Percentiles rank a stretch among this genome's conserved stretches.
These are phyloP conservation scores for Striga asiatica DNA, from an alignment of 257 asterid species.

Conservation along the genomic window DNA sequence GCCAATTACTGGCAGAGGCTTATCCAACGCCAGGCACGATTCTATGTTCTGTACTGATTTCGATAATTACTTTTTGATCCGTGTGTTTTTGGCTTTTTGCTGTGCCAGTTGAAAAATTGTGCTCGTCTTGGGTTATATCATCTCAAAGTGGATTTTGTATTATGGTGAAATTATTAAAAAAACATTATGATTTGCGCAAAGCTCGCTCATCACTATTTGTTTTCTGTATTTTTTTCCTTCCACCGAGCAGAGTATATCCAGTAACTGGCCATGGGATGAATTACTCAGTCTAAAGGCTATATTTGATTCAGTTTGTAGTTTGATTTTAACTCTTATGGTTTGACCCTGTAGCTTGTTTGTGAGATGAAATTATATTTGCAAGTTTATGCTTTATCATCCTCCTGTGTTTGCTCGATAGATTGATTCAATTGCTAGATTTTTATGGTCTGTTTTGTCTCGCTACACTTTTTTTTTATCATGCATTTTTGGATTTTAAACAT, in stretches of 20 bases:
- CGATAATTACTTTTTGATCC: background rate
- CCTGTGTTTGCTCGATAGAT: too few relatives aligned
- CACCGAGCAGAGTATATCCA: too few relatives aligned
- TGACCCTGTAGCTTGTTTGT: background rate
- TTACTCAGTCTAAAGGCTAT: background rate
- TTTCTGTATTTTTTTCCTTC: too few relatives aligned
- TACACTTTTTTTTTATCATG: background rate
- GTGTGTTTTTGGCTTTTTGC: background rate
- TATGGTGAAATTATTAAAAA: too few relatives aligned
- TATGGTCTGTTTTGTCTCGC: too few relatives aligned
- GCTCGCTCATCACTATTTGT: too few relatives aligned
- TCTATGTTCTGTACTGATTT: slow-evolving; percentile 1
- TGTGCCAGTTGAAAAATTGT: background rate
- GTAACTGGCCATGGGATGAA: too few relatives aligned
- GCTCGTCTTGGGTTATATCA: background rate
- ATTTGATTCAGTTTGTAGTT: background rate
- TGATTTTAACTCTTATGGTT: background rate
- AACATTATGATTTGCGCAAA: too few relatives aligned
- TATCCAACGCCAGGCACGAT: slow-evolving; percentile 72
- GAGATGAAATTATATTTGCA: background rate
- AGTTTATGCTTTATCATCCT: background rate
- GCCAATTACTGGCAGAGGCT: slow-evolving; percentile 58
- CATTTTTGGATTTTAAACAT: background rate
- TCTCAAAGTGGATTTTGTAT: background rate
- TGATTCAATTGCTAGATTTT: too few relatives aligned